phyloP scores from a whole-genome alignment of 345 rosid genomes.

The Melastoma malabathricum region DNA sequence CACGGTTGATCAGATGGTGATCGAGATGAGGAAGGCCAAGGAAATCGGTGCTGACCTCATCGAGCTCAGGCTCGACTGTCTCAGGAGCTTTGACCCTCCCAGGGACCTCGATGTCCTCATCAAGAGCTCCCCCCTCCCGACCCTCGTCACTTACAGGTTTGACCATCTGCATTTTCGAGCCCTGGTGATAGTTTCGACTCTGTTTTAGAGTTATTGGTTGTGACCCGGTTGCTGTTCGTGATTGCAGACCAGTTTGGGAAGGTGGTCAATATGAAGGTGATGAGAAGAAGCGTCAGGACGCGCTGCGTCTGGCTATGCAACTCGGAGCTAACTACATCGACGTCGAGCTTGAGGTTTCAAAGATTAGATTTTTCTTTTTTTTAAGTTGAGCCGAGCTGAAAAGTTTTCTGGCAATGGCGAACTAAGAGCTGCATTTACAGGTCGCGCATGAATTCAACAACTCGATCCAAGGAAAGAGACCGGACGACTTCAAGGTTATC shows the following conservation, averaged over 20 bases:
- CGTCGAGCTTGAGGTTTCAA: constrained; percentile 13
- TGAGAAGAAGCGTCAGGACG: constrained; percentile 27
- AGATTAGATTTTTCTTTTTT: not conserved
- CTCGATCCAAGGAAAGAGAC: constrained; percentile 22
- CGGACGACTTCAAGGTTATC: constrained; percentile 24
- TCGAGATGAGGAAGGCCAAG: constrained; percentile 27
- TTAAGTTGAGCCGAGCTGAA: not conserved
- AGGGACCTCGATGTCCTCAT: constrained; percentile 22
- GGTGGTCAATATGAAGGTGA: constrained; percentile 34
- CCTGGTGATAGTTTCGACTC: not conserved
- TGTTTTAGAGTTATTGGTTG: not conserved
- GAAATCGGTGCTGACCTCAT: constrained; percentile 27
- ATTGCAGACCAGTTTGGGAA: constrained; percentile 27
- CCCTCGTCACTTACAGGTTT: constrained; percentile 35
- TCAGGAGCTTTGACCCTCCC: constrained; percentile 21
- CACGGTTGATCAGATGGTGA: constrained; percentile 26
- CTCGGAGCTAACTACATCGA: constrained; percentile 29
- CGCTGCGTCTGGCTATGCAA: constrained; percentile 27
- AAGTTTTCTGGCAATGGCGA: not conserved
- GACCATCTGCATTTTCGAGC: not conserved
- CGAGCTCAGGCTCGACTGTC: constrained; percentile 27
- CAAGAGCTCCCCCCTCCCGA: constrained; percentile 32
- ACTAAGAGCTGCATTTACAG: constrained; percentile 8
- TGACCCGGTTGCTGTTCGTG: no score
- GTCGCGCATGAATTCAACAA: constrained; percentile 33